Evolutionary conservation across 306 rosid species (phyloP).

Genomic region (Medicago truncatula): DNA sequence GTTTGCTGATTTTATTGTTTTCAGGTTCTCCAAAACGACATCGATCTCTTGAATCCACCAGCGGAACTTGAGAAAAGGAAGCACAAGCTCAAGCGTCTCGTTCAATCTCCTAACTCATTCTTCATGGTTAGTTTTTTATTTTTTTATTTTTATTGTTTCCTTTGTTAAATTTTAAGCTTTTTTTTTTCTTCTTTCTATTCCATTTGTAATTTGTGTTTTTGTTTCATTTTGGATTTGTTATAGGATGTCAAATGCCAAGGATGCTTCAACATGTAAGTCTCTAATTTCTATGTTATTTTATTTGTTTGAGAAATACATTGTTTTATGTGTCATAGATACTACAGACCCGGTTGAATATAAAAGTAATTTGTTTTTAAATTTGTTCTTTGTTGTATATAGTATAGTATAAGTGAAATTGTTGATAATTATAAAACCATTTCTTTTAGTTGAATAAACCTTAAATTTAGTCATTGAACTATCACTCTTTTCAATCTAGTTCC

Average conservation of each 20-base stretch:
- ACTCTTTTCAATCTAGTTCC: background rate
- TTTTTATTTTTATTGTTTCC: background rate
- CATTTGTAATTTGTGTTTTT: background rate
- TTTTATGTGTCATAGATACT: too few species aligned
- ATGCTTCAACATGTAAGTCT: conserved; percentile 48
- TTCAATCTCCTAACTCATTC: conserved; percentile 47
- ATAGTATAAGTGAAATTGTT: background rate
- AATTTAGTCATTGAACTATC: background rate
- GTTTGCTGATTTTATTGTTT: background rate
- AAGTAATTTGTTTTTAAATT: background rate
- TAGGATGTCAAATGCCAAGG: conserved; percentile 51
- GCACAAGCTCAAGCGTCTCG: conserved; percentile 47
- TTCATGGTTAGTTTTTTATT: conserved; percentile 49
- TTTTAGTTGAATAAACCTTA: background rate
- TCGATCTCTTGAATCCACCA: conserved; percentile 45
- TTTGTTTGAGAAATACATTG: too few species aligned
- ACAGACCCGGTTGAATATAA: too few species aligned
- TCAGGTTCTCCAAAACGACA: conserved; percentile 49
- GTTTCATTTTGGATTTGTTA: background rate
- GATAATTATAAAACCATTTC: background rate
- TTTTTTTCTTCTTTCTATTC: too few species aligned
- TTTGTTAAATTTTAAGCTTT: too few species aligned
- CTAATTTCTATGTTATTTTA: too few species aligned
- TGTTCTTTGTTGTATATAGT: background rate
- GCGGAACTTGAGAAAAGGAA: conserved; percentile 46